A percentile compares a stretch with the other conserved stretches of the same genome.
phyloP scores from a whole-genome alignment of 2,329 filamentous ascomycete species.

The Scedosporium dehoogii region DNA sequence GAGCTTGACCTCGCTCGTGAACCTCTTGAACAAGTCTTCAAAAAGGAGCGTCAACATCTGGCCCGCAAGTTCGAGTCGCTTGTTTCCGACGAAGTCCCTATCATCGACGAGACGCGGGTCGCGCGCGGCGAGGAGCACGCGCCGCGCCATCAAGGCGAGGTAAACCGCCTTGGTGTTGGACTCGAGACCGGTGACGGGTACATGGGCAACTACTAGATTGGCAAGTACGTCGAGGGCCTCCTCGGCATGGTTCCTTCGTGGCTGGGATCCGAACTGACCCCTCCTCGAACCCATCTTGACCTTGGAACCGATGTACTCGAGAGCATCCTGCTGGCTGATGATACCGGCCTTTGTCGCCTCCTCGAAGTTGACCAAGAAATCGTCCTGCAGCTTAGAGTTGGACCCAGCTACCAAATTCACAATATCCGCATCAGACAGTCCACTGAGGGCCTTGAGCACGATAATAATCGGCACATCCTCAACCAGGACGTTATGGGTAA shows the following conservation, averaged over 20 bases:
- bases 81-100: slow-evolving; percentile 96
- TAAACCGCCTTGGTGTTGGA: slow-evolving; percentile 97
- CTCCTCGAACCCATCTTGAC: slow-evolving; percentile 77
- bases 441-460: slow-evolving; percentile 83
- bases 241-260: slow-evolving; percentile 71
- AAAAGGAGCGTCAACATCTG: slow-evolving; percentile 90
- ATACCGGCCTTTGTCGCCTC: slow-evolving; percentile 76
- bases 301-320: slow-evolving; percentile 81
- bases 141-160: slow-evolving; percentile 92
- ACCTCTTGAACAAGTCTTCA: slow-evolving; percentile 96
- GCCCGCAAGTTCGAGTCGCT: slow-evolving; percentile 86
- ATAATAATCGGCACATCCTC: slow-evolving; percentile 95
- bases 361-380: slow-evolving; percentile 92
- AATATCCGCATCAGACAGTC: slow-evolving; percentile 92
- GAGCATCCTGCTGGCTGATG: slow-evolving; percentile 86
- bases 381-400: slow-evolving; percentile 83
- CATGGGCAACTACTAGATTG: slow-evolving; percentile 88
- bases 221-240: slow-evolving; percentile 89
- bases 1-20: slow-evolving; percentile 78
- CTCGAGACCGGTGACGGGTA: slow-evolving; percentile 82
- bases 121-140: slow-evolving; percentile 87
- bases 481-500: slow-evolving; percentile 86
- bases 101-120: slow-evolving; percentile 88
- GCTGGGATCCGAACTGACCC: slow-evolving; percentile 37
- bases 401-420: slow-evolving; percentile 81